These are phyloP conservation scores for Chionographis japonica DNA, from an alignment of 106 monocot species.

Conservation along the genomic window DNA sequence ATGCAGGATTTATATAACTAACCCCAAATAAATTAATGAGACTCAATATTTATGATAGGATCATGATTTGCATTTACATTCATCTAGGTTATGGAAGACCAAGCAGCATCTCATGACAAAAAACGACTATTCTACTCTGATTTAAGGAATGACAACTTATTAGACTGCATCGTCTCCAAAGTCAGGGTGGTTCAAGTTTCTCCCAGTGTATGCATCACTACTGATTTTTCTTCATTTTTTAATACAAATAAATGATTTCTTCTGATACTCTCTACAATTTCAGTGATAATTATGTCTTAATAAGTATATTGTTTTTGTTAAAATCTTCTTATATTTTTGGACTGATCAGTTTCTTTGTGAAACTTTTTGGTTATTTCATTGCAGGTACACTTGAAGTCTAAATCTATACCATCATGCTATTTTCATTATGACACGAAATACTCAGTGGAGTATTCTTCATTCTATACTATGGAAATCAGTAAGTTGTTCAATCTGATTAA, in stretches of 20 bases:
- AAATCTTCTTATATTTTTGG: no score
- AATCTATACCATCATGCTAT: slow-evolving; percentile 28
- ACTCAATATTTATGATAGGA: background rate
- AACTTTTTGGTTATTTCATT: slow-evolving; percentile 6
- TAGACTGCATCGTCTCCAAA: slow-evolving; percentile 89
- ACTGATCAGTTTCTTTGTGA: no score
- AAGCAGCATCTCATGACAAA: slow-evolving; percentile 53
- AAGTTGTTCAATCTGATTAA: slow-evolving; percentile 8
- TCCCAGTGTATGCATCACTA: slow-evolving; percentile 35
- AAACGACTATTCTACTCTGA: slow-evolving; percentile 80
- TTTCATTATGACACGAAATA: slow-evolving; percentile 93
- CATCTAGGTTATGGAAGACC: slow-evolving; percentile 61
- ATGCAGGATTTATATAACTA: background rate
- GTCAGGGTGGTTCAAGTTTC: slow-evolving; percentile 43
- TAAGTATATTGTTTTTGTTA: background rate
- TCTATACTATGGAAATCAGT: slow-evolving; percentile 51
- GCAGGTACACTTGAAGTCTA: slow-evolving; percentile 49
- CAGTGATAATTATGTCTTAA: background rate
- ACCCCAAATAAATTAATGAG: background rate
- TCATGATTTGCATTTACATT: slow-evolving; percentile 6
- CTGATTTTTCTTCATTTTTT: slow-evolving; percentile 5
- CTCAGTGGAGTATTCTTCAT: slow-evolving; percentile 72
- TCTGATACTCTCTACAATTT: background rate
- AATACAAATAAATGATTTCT: background rate
- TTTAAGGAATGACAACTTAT: slow-evolving; percentile 65